These are phyloP conservation scores for Diplodia scrobiculata DNA, from an alignment of 2,329 filamentous ascomycete species.

Conservation along the genomic window DNA sequence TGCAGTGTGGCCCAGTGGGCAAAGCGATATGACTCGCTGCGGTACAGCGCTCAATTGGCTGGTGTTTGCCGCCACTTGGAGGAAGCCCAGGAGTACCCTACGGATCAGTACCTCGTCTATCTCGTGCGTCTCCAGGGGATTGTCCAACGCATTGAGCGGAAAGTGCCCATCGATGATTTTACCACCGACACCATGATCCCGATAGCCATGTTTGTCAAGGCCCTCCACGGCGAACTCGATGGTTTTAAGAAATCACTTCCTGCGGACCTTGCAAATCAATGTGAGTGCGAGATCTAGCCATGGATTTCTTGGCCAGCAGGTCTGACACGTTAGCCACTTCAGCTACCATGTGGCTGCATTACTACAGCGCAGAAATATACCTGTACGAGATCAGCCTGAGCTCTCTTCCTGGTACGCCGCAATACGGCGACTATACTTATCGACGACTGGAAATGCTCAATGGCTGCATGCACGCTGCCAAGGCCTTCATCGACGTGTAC, in stretches of 20 bases:
- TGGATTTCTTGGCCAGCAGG: background rate
- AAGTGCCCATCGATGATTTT: constrained; percentile 27
- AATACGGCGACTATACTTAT: constrained; percentile 28
- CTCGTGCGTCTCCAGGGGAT: constrained; percentile 29
- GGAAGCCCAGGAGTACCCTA: constrained; percentile 25
- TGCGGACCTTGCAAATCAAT: constrained; percentile 19
- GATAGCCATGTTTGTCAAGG: constrained; percentile 29
- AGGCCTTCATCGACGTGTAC: constrained; percentile 4
- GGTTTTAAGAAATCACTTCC: constrained; percentile 19
- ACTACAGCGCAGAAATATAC: constrained; percentile 27
- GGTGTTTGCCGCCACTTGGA: constrained; percentile 26
- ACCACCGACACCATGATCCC: constrained; percentile 24
- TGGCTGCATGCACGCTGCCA: constrained; percentile 15
- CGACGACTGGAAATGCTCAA: constrained; percentile 28
- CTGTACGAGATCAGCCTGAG: constrained; percentile 28
- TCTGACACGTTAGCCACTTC: background rate
- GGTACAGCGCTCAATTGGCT: constrained; percentile 27
- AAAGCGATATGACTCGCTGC: constrained; percentile 26
- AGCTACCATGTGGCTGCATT: constrained; percentile 27
- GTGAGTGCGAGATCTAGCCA: background rate
- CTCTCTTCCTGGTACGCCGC: constrained; percentile 9
- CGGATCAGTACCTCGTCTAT: constrained; percentile 28
- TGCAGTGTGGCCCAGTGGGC: constrained; percentile 25
- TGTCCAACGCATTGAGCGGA: constrained; percentile 29
- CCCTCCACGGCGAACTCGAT: constrained; percentile 25